Base-by-base conservation (phyloP, 306 rosid species). In the Vicia villosa region DNA sequence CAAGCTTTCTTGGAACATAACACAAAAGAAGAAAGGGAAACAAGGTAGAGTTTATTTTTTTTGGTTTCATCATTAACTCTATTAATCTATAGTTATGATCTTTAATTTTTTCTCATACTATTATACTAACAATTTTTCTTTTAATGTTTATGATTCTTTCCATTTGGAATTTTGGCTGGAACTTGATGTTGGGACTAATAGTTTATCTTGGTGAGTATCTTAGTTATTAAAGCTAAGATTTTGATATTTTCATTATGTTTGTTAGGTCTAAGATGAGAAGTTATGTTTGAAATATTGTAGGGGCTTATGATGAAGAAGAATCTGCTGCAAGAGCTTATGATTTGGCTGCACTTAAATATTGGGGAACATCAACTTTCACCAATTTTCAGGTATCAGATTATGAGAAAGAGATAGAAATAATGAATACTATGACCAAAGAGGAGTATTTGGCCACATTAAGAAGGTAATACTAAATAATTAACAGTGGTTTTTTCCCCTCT, bases 1-100 rank as follows among this genome's bases (percentile, higher is more conserved):
- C 81, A 92, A 92, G 74, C 92, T 86, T 32, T 89, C 97, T 10
- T 92, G 97, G 95, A 92, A 92, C 69, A 77, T 75, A 37, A 87
- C 96, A 16, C 95, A 92, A 75, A 92, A 87, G 80, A 92, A 92
- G 78, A 92, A 89, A 75, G 97, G 96, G 20, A 92, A 92, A 70
- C 96, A 92, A 89, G 97, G 95, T 88, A 67, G 3, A 42, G 24
- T 55, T 69, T 46, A 0, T 51, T 0, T 10, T 4, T 9, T 13
- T 20, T 0, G 6, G 20, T 36, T 11, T 68, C 28, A 5, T 3
- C n/a, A 64, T 13, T 28, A 17, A 19, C 15, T 16, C 55, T 54
- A 12, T 5, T 51, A 21, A 54, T 11, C 22, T 47, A 21, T 22
- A 2, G 22, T 54, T 3, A 55, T 14, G 3, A 32, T 54, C 12